A percentile compares a stretch with the other conserved stretches of the same genome.
Evolutionary conservation across 78 protist species (phyloP).

Genomic region (Speleostelium caveatum): DNA sequence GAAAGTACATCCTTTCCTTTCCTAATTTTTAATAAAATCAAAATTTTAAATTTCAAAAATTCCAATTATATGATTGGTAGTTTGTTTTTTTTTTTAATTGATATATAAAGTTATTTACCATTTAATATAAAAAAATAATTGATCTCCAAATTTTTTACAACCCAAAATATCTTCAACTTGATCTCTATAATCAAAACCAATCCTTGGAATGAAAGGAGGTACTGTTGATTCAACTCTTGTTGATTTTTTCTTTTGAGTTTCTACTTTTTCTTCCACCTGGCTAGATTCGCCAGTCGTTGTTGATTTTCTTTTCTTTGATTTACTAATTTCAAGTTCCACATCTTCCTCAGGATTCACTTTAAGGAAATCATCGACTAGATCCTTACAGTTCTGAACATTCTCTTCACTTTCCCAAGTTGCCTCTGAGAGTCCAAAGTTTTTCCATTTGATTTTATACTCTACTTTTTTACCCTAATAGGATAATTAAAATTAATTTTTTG

Average conservation of each 20-base stretch:
- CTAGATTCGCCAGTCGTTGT: neutral
- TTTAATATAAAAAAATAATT: constrained; percentile 3
- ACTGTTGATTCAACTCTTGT: neutral
- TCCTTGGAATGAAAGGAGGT: neutral
- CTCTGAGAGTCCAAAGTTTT: neutral
- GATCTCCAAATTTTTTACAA: constrained; percentile 9
- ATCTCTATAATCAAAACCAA: constrained; percentile 18
- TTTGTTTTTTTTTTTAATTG: no score
- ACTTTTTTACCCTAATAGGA: neutral
- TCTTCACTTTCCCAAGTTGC: constrained; percentile 31
- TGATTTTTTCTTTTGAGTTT: neutral
- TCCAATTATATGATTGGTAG: no score
- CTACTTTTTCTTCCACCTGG: neutral
- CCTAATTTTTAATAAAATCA: no score
- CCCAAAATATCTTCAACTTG: neutral
- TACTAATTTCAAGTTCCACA: no score
- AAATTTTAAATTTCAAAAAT: no score
- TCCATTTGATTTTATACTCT: constrained; percentile 7
- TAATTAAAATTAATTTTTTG: neutral
- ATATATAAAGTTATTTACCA: no score
- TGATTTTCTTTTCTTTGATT: neutral
- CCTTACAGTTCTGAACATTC: constrained; percentile 3
- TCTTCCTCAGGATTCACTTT: neutral
- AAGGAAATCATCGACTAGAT: neutral
- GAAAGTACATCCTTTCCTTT: neutral